Evolutionary conservation across 139 green algal species (phyloP).

Genomic region (Auxenochlorella protothecoides): DNA sequence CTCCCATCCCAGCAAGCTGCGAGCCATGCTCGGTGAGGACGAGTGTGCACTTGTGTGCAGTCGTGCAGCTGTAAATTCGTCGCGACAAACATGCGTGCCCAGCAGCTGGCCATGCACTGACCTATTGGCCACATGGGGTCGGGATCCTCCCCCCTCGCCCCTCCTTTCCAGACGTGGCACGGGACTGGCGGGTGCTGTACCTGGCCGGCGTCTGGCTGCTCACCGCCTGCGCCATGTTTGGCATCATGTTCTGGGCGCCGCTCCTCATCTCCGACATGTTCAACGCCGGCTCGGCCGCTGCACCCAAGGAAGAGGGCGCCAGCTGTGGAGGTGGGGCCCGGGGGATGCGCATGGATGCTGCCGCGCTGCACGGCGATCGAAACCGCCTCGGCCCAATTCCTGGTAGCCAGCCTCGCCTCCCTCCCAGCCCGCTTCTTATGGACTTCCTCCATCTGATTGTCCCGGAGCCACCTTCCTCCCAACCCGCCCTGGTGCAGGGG

Average conservation of each 20-base stretch:
- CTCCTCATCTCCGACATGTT: constrained; percentile 21
- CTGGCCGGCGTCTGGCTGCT: constrained; percentile 13
- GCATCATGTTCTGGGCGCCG: constrained; percentile 20
- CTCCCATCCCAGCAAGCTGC: background rate
- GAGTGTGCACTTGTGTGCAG: too few species aligned
- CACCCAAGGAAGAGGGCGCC: background rate
- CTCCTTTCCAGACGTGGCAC: constrained; percentile 4
- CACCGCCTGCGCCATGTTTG: constrained; percentile 17
- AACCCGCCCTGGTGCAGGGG: too few species aligned
- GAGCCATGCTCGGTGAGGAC: too few species aligned
- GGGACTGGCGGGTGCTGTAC: constrained; percentile 28
- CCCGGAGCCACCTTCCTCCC: too few species aligned
- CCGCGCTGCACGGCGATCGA: too few species aligned
- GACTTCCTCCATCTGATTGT: too few species aligned
- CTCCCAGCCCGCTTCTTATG: too few species aligned
- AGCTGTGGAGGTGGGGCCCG: background rate
- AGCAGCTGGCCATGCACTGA: background rate
- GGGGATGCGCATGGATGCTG: background rate
- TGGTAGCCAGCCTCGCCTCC: too few species aligned
- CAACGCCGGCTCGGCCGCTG: background rate
- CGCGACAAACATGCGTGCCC: too few species aligned
- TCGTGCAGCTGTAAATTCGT: too few species aligned
- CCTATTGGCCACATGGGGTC: background rate
- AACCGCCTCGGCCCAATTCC: too few species aligned
- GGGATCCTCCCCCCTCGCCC: background rate